These are phyloP conservation scores for Botrytis deweyae DNA, from an alignment of 2,329 filamentous ascomycete genomes.

Conservation along the genomic window DNA sequence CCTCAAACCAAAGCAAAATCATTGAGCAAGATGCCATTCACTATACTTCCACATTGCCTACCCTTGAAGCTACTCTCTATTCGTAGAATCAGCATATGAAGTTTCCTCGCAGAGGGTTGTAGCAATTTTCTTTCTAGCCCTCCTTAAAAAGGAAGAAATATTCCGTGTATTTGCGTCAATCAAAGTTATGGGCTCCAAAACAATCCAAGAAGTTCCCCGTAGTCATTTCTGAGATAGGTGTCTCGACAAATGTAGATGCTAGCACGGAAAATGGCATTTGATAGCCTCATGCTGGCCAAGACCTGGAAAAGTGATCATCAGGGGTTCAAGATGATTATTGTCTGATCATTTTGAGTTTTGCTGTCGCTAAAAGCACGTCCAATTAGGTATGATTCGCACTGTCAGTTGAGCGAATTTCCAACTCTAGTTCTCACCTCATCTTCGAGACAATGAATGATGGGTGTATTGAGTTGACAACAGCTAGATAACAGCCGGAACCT, in stretches of 20 bases:
- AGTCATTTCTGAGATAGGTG: background rate
- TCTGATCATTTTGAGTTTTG: background rate
- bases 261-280: background rate
- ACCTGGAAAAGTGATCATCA: background rate
- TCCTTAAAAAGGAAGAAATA: background rate
- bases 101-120: background rate
- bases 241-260: background rate
- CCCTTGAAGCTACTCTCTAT: background rate
- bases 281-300: background rate
- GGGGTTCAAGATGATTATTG: background rate
- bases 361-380: background rate
- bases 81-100: background rate
- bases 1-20: background rate
- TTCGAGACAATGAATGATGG: fast-evolving
- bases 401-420: background rate
- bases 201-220: fast-evolving
- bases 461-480: fast-evolving
- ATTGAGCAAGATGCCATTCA: background rate
- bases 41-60: background rate
- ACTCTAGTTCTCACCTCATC: background rate
- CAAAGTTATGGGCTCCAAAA: background rate
- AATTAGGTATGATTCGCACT: background rate
- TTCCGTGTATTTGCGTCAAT: background rate
- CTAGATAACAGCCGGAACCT: background rate
- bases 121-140: background rate